Evolutionary conservation across 1,284 basidiomycete species (phyloP), one percentile per base, ranked within the genome.

Genomic region (Leccinum solheimii): DNA sequence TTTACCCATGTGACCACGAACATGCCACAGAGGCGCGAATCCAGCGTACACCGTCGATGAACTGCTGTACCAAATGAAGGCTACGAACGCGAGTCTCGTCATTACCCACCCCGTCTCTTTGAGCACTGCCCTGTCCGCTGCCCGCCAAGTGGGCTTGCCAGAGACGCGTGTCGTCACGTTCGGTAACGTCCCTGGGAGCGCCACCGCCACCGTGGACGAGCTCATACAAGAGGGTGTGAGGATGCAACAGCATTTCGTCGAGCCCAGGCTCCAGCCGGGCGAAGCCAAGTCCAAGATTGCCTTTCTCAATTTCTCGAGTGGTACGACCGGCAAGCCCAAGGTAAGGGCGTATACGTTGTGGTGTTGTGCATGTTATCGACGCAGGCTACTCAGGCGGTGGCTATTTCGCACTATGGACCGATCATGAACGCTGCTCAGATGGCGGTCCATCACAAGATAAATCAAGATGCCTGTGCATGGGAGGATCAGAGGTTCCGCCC

Each of bases 231-330:
- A 75, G 48, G 83, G 83, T 8, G 60, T 78, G 26, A 64, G 63
- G 16, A 66, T 71, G 48, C 68, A 74, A 38, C 67, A 65, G 5
- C 60, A 69, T 55, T 81, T 81, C 59, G 59, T 71, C 34, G 83
- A 85, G 65, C 72, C 71, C 45, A 76, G 56, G 59, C 75, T 94
- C 55, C 70, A 66, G 6, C 79, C 81, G 0, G 90, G 88, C 5
- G 91, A 92, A 72, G 86, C 76, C 23, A 85, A 80, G 74, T 86
- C 82, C 13, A 92, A 88, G 69, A 69, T 92, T 2, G 92, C 91
- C 0, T 84, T 92, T 65, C 75, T 92, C 56, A 86, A 81, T 66
- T 92, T 92, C 72, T 91, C 88, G 1, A 90, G 86, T 56, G 92
- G 91, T 23, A 90, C 87, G 10, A 90, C 87, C 0, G 78, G 78